Conservation (phyloP, 2,329 filamentous ascomycete genomes). For the Ceratocystis destructans region DNA sequence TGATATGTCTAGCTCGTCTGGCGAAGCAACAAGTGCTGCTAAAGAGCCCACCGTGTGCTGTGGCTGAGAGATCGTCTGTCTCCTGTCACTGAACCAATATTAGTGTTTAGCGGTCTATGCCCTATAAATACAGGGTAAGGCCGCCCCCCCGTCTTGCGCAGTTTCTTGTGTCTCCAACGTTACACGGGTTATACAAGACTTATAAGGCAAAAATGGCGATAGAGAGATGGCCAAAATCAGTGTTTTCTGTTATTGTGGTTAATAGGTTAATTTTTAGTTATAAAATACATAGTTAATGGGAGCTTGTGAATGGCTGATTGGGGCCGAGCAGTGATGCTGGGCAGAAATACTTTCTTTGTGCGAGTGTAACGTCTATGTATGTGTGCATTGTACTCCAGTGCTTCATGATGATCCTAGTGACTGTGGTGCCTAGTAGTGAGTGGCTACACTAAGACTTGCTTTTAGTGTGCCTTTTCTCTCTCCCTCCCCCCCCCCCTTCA, state of each 20-base stretch:
- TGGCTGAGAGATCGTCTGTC: constrained; percentile 23
- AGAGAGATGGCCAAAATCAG: neutral
- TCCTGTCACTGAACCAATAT: neutral
- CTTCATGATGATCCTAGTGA: neutral
- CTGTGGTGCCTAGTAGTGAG: neutral
- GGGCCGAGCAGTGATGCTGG: neutral
- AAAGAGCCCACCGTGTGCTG: constrained; percentile 32
- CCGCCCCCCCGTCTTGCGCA: neutral
- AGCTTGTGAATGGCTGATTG: neutral
- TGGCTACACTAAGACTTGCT: too few species aligned
- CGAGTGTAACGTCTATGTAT: neutral
- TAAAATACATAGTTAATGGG: neutral
- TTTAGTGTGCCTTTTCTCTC: neutral
- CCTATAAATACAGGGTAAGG: neutral
- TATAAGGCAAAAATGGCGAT: neutral
- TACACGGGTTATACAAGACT: neutral
- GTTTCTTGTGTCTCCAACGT: neutral
- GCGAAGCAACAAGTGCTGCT: constrained; percentile 25
- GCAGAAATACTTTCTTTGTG: too few species aligned
- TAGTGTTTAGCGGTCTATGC: neutral
- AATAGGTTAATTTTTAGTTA: neutral
- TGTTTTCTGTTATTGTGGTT: neutral
- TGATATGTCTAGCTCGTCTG: neutral
- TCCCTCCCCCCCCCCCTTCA: neutral
- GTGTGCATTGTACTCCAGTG: neutral